These are phyloP conservation scores for Penicillium hordei DNA, from an alignment of 2,329 filamentous ascomycete species.

Conservation along the genomic window DNA sequence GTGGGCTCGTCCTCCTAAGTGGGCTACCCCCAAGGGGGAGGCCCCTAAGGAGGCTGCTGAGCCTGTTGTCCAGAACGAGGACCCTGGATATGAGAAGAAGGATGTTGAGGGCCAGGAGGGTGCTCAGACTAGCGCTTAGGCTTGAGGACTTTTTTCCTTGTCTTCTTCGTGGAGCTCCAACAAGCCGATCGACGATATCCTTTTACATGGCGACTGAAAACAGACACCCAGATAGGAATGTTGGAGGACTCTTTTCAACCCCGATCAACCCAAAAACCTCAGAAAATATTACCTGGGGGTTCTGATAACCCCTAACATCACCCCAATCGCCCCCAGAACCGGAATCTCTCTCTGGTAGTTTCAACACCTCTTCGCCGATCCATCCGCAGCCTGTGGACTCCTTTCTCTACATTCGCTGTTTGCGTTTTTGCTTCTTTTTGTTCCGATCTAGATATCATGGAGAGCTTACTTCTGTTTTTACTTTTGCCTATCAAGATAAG, in stretches of 20 bases:
- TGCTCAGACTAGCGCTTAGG: constrained; percentile 33
- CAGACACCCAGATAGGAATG: background rate
- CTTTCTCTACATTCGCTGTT: constrained; percentile 12
- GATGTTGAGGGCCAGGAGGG: constrained; percentile 28
- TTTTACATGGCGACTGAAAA: background rate
- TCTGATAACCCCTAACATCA: constrained; percentile 1
- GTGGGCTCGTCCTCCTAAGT: constrained; percentile 47
- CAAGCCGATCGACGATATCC: background rate
- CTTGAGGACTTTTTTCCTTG: constrained; percentile 9
- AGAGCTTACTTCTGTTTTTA: constrained; percentile 17
- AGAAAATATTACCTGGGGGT: background rate
- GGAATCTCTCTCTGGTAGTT: constrained; percentile 7
- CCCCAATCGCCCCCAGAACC: constrained; percentile 1
- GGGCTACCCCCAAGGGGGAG: constrained; percentile 37
- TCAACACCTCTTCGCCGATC: constrained; percentile 20
- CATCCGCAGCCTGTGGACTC: constrained; percentile 14
- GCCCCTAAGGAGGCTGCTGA: constrained; percentile 16
- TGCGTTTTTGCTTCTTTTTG: constrained; percentile 3
- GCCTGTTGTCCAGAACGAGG: constrained; percentile 26
- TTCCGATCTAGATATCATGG: constrained; percentile 25
- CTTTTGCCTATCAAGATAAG: constrained; percentile 17
- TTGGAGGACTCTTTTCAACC: background rate
- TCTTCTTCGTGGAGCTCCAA: constrained; percentile 1
- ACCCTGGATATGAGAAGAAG: constrained; percentile 30
- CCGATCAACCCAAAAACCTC: background rate